Evolutionary conservation across 306 rosid genomes (phyloP).

Genomic region (Neltuma alba): DNA sequence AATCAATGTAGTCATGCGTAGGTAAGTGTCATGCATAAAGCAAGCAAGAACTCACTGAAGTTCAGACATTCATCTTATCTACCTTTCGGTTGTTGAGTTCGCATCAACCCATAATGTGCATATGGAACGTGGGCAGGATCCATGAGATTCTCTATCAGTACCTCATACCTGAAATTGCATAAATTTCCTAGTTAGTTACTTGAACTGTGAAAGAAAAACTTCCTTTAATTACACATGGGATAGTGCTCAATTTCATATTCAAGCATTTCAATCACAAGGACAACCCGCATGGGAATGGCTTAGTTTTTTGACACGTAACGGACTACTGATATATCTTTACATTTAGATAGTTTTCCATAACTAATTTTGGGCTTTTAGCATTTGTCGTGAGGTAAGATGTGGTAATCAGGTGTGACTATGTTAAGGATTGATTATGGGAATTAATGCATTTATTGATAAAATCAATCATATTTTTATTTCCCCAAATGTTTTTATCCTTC

Average conservation of each 20-base stretch:
- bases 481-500: no score
- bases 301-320: not conserved
- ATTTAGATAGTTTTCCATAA: no score
- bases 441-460: no score
- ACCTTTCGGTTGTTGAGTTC: conserved; percentile 52
- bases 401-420: no score
- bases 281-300: conserved; percentile 4
- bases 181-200: conserved; percentile 16
- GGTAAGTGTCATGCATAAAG: conserved; percentile 30
- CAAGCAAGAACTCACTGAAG: conserved; percentile 9
- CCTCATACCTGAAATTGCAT: conserved; percentile 75
- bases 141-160: conserved; percentile 90
- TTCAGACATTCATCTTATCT: conserved; percentile 33
- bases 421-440: no score
- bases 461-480: no score
- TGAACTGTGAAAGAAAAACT: conserved; percentile 8
- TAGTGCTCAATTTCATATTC: conserved; percentile 15
- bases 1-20: conserved; percentile 23
- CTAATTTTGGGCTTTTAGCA: no score
- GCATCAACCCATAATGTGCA: conserved; percentile 76
- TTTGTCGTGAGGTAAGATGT: no score
- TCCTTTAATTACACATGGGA: not conserved
- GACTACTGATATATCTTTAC: no score
- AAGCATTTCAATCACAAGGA: conserved; percentile 18
- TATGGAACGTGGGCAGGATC: conserved; percentile 94